Conservation (phyloP, 2,329 filamentous ascomycete genomes). For the Venturia carpophila region DNA sequence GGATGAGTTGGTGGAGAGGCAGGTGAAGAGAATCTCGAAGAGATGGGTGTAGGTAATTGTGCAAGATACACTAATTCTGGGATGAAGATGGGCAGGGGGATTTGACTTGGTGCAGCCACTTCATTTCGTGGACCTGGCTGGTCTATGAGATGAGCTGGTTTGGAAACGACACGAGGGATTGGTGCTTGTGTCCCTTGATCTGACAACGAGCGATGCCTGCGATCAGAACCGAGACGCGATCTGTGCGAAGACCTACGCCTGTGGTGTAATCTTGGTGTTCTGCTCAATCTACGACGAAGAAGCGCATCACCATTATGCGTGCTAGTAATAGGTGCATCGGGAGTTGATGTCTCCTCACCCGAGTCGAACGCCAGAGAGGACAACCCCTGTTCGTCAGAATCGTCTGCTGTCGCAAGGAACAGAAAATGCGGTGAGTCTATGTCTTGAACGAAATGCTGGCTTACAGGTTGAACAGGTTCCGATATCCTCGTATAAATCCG, state of each 20-base stretch:
- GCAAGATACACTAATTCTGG: neutral
- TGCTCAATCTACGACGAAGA: neutral
- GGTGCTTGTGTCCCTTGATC: neutral
- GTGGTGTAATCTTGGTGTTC: neutral
- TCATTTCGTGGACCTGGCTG: neutral
- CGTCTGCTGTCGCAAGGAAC: neutral
- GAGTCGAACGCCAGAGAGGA: neutral
- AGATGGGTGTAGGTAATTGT: neutral
- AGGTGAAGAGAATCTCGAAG: neutral
- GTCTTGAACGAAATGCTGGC: neutral
- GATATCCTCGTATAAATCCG: neutral
- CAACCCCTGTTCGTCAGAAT: neutral
- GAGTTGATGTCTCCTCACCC: neutral
- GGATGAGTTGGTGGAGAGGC: neutral
- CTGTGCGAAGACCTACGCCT: neutral
- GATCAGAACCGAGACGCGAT: neutral
- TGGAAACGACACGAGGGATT: neutral
- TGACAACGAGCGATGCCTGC: neutral
- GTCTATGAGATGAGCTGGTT: neutral
- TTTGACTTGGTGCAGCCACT: neutral
- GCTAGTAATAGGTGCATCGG: neutral
- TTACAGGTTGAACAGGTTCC: slow-evolving; percentile 7
- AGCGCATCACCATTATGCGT: neutral
- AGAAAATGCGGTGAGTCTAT: neutral
- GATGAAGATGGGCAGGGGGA: neutral